These are phyloP conservation scores for Fusarium brevicatenulatum DNA, from an alignment of 2,329 filamentous ascomycete species.

Conservation along the genomic window DNA sequence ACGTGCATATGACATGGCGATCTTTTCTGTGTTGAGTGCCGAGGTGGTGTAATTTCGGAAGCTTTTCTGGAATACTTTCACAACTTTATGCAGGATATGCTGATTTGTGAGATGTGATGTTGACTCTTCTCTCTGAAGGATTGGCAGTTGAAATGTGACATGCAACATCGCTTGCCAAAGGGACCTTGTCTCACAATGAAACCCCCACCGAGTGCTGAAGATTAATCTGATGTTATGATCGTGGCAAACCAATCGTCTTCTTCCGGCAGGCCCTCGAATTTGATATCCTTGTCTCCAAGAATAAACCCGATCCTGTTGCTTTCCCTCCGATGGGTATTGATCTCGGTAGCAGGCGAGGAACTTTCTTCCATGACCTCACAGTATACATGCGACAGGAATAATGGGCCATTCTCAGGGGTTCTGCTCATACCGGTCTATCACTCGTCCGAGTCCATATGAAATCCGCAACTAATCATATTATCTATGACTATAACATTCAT, in stretches of 20 bases:
- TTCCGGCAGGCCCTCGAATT: background rate
- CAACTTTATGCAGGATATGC: background rate
- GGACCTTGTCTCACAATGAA: background rate
- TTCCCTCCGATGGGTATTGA: rapidly evolving
- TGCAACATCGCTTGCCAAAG: background rate
- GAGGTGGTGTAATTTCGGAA: background rate
- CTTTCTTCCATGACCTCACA: background rate
- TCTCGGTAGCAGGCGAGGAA: background rate
- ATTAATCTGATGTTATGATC: background rate
- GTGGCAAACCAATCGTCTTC: background rate
- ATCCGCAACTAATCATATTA: background rate
- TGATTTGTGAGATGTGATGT: too few species aligned
- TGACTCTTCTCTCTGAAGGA: background rate
- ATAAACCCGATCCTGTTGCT: background rate
- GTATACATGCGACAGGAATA: background rate
- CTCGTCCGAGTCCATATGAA: background rate
- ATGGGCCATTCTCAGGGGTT: background rate
- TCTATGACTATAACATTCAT: background rate
- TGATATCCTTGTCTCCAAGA: background rate
- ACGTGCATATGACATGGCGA: background rate
- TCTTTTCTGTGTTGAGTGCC: background rate
- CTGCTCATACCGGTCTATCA: background rate
- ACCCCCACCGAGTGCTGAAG: background rate
- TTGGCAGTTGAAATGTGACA: background rate
- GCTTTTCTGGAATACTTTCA: background rate